A percentile compares a stretch with the other conserved stretches of the same genome.
Conservation (phyloP, 352 stramenopile genomes). For the Saprolegnia parasitica region DNA sequence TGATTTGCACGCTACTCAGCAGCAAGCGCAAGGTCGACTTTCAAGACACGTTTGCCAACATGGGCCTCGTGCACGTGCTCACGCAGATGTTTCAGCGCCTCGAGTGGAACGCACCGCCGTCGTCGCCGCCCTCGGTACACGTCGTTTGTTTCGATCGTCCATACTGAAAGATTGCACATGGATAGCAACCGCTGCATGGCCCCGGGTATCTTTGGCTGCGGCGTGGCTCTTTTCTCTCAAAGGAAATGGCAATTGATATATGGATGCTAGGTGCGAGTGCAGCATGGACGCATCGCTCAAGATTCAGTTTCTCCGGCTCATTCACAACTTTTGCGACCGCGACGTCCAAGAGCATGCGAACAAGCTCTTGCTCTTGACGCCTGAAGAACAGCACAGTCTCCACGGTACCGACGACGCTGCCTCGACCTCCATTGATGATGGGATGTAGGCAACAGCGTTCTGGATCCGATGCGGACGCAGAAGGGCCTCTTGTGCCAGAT, state of each 20-base stretch:
- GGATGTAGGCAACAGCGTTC: slow-evolving; percentile 7
- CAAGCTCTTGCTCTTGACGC: slow-evolving; percentile 77
- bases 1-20: slow-evolving; percentile 94
- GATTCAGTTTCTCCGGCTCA: slow-evolving; percentile 93
- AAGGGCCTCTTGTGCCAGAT: slow-evolving; percentile 90
- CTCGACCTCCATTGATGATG: not conserved
- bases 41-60: slow-evolving; percentile 79
- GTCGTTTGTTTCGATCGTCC: too few relatives aligned
- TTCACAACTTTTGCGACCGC: slow-evolving; percentile 96
- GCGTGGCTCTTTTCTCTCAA: too few relatives aligned
- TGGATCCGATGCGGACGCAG: slow-evolving; percentile 58
- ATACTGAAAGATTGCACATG: not conserved
- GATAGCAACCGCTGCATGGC: slow-evolving; percentile 46
- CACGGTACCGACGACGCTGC: slow-evolving; percentile 1
- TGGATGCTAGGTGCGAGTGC: slow-evolving; percentile 80
- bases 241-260: slow-evolving; percentile 6
- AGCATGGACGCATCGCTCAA: slow-evolving; percentile 92
- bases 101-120: slow-evolving; percentile 65
- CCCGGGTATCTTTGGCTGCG: slow-evolving; percentile 36
- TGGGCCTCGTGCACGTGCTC: slow-evolving; percentile 88
- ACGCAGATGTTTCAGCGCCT: slow-evolving; percentile 94
- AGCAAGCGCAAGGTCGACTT: slow-evolving; percentile 92
- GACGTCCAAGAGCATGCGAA: slow-evolving; percentile 84
- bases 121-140: slow-evolving; percentile 35
- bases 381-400: slow-evolving; percentile 40